Evolutionary conservation across 2,329 filamentous ascomycete genomes (phyloP).

Genomic region (Hymenoscyphus salicellus): DNA sequence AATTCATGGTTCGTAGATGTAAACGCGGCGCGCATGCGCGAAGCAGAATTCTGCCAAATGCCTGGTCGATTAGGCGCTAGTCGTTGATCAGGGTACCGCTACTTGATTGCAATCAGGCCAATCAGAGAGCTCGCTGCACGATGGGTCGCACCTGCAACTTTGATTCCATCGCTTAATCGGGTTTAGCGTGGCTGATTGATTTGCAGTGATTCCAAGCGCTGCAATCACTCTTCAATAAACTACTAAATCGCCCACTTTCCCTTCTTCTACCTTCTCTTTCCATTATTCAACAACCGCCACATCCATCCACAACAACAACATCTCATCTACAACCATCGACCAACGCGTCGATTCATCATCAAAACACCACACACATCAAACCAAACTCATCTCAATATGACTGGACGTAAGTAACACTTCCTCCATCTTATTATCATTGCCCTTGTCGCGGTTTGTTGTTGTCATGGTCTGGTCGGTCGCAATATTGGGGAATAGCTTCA

Average conservation of each 20-base stretch:
- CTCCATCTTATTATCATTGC: conserved; percentile 18
- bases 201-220: background rate
- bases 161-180: background rate
- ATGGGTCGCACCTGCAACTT: background rate
- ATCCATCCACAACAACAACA: conserved; percentile 21
- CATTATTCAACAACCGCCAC: conserved; percentile 10
- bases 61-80: background rate
- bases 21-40: background rate
- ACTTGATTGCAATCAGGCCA: background rate
- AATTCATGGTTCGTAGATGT: no score
- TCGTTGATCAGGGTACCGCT: no score
- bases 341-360: conserved; percentile 35
- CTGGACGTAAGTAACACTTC: conserved; percentile 62
- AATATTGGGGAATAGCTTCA: conserved; percentile 30
- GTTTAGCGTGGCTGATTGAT: background rate
- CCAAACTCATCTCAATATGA: conserved; percentile 54
- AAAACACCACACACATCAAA: conserved; percentile 32
- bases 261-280: conserved; percentile 6
- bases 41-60: background rate
- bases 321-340: conserved; percentile 18
- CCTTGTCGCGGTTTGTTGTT: conserved; percentile 18
- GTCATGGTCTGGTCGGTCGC: conserved; percentile 24
- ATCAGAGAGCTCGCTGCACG: background rate
- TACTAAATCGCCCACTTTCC: conserved; percentile 2
- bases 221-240: background rate